phyloP scores from a whole-genome alignment of 495 filamentous ascomycete species.

The Aspergillus hancockii region DNA sequence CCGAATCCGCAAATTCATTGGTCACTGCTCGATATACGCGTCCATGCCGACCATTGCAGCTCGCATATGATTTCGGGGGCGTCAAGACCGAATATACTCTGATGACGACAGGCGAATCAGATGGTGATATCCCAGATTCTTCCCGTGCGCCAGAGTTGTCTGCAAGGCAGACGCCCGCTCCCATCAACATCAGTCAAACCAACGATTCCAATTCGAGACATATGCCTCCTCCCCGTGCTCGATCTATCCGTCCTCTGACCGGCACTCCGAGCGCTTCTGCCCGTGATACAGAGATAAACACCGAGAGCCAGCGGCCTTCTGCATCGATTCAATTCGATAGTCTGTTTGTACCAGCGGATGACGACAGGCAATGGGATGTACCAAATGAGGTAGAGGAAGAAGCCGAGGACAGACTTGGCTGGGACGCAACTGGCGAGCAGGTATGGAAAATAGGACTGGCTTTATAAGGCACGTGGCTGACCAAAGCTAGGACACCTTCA shows the following conservation, averaged over 20 bases:
- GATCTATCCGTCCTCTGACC: slow-evolving; percentile 38
- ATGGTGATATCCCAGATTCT: slow-evolving; percentile 38
- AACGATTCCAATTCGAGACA: slow-evolving; percentile 13
- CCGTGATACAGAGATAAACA: slow-evolving; percentile 20
- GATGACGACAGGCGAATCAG: slow-evolving; percentile 87
- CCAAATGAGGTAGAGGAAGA: slow-evolving; percentile 67
- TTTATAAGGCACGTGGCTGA: slow-evolving; percentile 23
- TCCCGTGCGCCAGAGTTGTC: slow-evolving; percentile 38
- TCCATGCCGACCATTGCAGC: slow-evolving; percentile 79
- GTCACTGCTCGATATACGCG: slow-evolving; percentile 78
- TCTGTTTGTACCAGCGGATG: slow-evolving; percentile 76
- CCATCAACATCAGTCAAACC: slow-evolving; percentile 19
- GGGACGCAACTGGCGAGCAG: slow-evolving; percentile 69
- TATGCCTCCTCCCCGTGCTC: slow-evolving; percentile 28
- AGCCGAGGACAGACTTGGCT: slow-evolving; percentile 74
- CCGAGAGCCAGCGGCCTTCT: slow-evolving; percentile 48
- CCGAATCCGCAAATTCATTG: slow-evolving; percentile 68
- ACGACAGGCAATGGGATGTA: slow-evolving; percentile 80
- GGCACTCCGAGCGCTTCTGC: slow-evolving; percentile 29
- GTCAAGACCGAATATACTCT: slow-evolving; percentile 84
- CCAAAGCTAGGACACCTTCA: slow-evolving; percentile 30
- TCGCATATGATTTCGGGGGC: slow-evolving; percentile 74
- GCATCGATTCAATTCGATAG: slow-evolving; percentile 69
- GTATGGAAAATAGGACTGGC: slow-evolving; percentile 19
- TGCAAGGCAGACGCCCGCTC: slow-evolving; percentile 33